These are phyloP conservation scores for Monosporascus sp. DNA, from an alignment of 2,329 filamentous ascomycete genomes.

Conservation along the genomic window DNA sequence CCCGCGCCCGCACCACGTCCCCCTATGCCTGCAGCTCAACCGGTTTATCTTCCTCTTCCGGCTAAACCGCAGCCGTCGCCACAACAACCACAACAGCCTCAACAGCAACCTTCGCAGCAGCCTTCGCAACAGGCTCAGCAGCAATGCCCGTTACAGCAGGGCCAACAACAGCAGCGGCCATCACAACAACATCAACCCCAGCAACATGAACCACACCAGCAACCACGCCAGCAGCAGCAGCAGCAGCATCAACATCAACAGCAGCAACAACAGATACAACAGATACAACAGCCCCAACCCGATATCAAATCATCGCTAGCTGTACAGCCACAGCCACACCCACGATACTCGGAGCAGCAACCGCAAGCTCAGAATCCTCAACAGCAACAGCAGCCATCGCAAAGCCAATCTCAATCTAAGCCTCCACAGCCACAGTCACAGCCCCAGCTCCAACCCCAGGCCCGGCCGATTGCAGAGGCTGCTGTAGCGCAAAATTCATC, in stretches of 20 bases:
- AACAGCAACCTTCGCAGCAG: neutral
- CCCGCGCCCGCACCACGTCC: conserved; percentile 15
- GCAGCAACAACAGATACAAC: conserved; percentile 9
- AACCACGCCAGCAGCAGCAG: neutral
- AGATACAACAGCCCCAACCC: conserved; percentile 4
- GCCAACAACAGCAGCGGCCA: neutral
- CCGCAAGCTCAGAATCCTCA: neutral
- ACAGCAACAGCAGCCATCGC: conserved; percentile 1
- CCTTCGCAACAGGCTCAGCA: neutral
- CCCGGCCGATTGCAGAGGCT: neutral
- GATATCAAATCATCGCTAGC: conserved; percentile 6
- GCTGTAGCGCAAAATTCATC: neutral
- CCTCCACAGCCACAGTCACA: conserved; percentile 5
- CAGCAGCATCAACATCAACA: neutral
- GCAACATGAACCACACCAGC: conserved; percentile 1
- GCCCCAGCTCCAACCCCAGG: neutral
- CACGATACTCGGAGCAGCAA: neutral
- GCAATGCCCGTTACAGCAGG: neutral
- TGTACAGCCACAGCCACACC: conserved; percentile 5
- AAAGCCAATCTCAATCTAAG: conserved; percentile 6
- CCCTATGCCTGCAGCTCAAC: conserved; percentile 24
- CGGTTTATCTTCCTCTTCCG: conserved; percentile 20
- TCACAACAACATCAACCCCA: conserved; percentile 1
- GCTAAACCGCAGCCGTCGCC: neutral
- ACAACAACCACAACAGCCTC: neutral